Evolutionary conservation across 768 basidiomycete species (phyloP).

Genomic region (Paxillus ammoniavirescens): DNA sequence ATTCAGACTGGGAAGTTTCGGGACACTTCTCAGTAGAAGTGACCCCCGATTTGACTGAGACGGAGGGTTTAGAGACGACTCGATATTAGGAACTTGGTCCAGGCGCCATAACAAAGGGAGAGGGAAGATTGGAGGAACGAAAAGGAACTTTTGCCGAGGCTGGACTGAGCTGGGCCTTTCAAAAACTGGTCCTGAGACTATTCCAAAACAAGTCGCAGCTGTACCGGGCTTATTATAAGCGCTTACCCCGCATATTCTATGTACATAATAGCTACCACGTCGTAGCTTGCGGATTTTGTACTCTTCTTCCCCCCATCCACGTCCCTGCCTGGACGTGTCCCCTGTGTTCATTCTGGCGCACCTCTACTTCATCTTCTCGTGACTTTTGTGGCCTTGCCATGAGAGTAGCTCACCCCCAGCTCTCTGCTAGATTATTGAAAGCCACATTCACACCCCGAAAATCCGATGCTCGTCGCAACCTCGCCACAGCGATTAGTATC

Average conservation of each 20-base stretch:
- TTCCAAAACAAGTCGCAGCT: no score
- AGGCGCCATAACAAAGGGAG: no score
- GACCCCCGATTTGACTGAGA: no score
- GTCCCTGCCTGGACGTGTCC: background rate
- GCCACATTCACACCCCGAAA: background rate
- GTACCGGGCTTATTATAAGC: no score
- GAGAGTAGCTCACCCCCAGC: constrained; percentile 2
- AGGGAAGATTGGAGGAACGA: no score
- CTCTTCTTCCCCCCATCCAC: background rate
- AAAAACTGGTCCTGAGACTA: background rate
- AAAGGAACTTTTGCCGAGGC: no score
- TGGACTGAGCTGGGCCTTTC: no score
- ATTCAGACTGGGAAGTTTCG: no score
- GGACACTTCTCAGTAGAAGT: no score
- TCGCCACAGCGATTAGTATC: constrained; percentile 8
- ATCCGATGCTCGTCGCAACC: constrained; percentile 3
- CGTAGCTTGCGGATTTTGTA: background rate
- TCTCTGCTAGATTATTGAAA: constrained; percentile 3
- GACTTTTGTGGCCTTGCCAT: constrained; percentile 9
- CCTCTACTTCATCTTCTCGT: constrained; percentile 5
- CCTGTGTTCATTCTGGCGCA: background rate
- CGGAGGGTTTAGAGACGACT: no score
- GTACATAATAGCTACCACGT: background rate
- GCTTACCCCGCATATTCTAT: constrained; percentile 11
- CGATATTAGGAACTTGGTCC: no score